Evolutionary conservation across 116 monocot species (phyloP).

Genomic region (Dioscorea cayenensis): DNA sequence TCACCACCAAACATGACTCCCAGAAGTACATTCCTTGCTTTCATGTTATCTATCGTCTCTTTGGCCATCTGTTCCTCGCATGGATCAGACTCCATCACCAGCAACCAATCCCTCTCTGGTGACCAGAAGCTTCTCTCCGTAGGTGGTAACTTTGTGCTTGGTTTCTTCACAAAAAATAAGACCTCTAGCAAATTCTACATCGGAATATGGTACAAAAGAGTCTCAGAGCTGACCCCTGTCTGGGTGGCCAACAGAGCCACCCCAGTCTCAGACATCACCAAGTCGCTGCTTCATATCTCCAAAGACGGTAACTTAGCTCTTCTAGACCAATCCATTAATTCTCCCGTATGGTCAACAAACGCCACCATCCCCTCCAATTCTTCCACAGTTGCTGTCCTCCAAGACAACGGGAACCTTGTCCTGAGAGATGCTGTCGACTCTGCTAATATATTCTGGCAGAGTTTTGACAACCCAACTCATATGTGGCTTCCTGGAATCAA

Average conservation of each 20-base stretch:
- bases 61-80: too few relatives aligned
- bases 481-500: slow-evolving; percentile 1
- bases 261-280: background rate
- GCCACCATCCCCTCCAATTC: background rate
- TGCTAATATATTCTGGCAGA: background rate
- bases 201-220: slow-evolving; percentile 4
- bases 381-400: background rate
- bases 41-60: too few relatives aligned
- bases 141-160: slow-evolving; percentile 9
- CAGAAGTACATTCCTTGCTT: too few relatives aligned
- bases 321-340: background rate
- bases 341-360: slow-evolving; percentile 11
- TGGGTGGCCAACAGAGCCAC: slow-evolving; percentile 21
- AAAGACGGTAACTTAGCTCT: slow-evolving; percentile 12
- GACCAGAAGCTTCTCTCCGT: slow-evolving; percentile 9
- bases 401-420: background rate
- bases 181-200: background rate
- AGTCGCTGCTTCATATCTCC: background rate
- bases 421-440: background rate
- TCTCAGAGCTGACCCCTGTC: background rate
- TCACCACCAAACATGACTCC: too few relatives aligned
- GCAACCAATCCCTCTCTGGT: slow-evolving; percentile 2
- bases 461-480: slow-evolving; percentile 8
- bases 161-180: background rate
- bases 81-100: too few relatives aligned